These are phyloP conservation scores for Phragmites australis DNA, from an alignment of 176 grass and related monocot species.

Conservation along the genomic window DNA sequence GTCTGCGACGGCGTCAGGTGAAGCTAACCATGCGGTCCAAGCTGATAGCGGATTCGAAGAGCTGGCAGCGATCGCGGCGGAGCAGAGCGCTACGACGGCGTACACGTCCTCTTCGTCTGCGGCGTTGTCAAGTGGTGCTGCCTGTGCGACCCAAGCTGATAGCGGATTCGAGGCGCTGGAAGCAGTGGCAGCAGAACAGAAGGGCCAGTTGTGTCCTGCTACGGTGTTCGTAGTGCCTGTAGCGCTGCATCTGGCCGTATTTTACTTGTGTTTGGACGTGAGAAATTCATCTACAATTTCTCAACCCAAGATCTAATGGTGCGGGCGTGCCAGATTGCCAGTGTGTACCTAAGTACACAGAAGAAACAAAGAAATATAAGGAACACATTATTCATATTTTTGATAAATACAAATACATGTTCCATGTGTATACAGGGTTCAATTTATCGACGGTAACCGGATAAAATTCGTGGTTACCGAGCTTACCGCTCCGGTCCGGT, in stretches of 20 bases:
- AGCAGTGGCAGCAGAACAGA: neutral
- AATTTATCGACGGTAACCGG: too few relatives aligned
- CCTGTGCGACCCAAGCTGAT: neutral
- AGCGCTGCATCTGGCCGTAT: neutral
- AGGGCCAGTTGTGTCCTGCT: neutral
- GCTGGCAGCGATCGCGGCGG: neutral
- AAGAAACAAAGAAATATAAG: too few relatives aligned
- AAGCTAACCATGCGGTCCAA: neutral
- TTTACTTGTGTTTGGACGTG: neutral
- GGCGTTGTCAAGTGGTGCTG: neutral
- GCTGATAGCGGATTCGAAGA: constrained; percentile 5
- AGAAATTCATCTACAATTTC: neutral
- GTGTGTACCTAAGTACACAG: too few relatives aligned
- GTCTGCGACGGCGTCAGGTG: neutral
- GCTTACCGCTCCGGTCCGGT: too few relatives aligned
- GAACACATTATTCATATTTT: too few relatives aligned
- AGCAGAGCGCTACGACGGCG: neutral
- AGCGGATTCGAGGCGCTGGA: neutral
- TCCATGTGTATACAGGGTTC: too few relatives aligned
- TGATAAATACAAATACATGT: too few relatives aligned
- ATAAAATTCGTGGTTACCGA: too few relatives aligned
- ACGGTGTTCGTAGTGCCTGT: neutral
- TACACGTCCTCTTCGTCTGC: neutral
- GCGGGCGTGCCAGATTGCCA: too few relatives aligned
- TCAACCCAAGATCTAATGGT: too few relatives aligned